Evolutionary conservation across 768 basidiomycete genomes (phyloP), one percentile per base, ranked within the genome.

Genomic region (Imleria badia): DNA sequence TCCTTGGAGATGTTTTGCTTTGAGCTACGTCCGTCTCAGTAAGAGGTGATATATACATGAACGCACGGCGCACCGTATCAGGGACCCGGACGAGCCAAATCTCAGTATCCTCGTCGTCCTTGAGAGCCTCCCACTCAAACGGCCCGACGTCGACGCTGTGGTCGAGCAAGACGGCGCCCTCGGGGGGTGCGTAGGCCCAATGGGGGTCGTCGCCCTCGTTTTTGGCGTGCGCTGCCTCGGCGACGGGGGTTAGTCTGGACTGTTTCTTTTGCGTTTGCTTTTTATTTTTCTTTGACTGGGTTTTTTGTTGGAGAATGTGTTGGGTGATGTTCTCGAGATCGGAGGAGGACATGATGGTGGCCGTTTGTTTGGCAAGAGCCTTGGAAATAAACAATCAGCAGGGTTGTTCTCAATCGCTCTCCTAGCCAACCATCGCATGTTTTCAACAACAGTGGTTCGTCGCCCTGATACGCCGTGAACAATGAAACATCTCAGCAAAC

Each of bases 31-130:
- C 26, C 30, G 26, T 38, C 3, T 19, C 36, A n/a, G n/a, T 11
- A 3, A 9, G 3, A 6, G 17, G 1, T 17, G 9, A 38, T 7
- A 15, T 8, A 26, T 17, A 11, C 9, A 19, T 10, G 36, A 38
- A n/a, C 15, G 8, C 36, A 6, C 3, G 19, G 20, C 50, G 42
- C 64, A 90, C 89, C 36, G 77, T 77, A 13, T 85, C 81, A 20
- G 89, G 89, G 15, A 83, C 79, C 11, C 89, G 80, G 34, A 91
- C 78, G 13, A 89, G 70, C 81, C 88, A 90, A 9, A 91, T 60
- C 60, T 91, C 89, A 11, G 82, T 61, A 54, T 89, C 80, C 0
- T 74, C 67, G 26, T 85, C 77, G 46, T 79, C 69, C 12, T 80
- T 75, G 6, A 91, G 56, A 7, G 73, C 69, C 54, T 86, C 85